phyloP scores from a whole-genome alignment of 2,329 filamentous ascomycete genomes.

The Ascochyta koolunga region DNA sequence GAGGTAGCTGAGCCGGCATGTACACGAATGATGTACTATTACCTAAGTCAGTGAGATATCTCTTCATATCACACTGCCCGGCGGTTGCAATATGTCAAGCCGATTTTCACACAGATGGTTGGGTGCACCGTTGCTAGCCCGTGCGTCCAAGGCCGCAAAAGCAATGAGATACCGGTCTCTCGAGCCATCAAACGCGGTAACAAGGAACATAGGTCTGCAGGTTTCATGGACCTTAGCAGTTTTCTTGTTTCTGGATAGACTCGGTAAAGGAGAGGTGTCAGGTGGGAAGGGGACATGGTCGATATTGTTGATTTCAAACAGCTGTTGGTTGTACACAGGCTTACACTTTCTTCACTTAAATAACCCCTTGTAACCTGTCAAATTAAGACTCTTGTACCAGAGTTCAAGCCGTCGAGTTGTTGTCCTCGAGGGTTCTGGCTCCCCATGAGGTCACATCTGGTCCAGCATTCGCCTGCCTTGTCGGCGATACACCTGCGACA shows the following conservation, averaged over 20 bases:
- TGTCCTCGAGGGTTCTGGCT: background rate
- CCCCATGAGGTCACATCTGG: constrained; percentile 24
- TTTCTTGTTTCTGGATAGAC: background rate
- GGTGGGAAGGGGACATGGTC: background rate
- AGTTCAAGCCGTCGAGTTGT: background rate
- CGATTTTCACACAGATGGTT: background rate
- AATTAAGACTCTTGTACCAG: background rate
- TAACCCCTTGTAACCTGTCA: background rate
- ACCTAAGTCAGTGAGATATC: background rate
- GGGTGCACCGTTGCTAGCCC: background rate
- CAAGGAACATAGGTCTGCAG: background rate
- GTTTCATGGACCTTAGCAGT: background rate
- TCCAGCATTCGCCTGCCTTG: constrained; percentile 3
- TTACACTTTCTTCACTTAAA: background rate
- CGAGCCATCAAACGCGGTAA: background rate
- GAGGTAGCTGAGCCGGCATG: background rate
- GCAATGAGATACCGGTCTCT: background rate
- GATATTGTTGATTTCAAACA: background rate
- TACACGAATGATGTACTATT: background rate
- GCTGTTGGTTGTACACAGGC: background rate
- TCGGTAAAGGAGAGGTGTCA: background rate
- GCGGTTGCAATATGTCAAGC: background rate
- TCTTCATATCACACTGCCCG: background rate
- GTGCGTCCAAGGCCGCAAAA: background rate
- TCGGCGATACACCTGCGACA: constrained; percentile 17